Evolutionary conservation across 148 eudicot species (phyloP).

Genomic region (Chenopodium formosanum): DNA sequence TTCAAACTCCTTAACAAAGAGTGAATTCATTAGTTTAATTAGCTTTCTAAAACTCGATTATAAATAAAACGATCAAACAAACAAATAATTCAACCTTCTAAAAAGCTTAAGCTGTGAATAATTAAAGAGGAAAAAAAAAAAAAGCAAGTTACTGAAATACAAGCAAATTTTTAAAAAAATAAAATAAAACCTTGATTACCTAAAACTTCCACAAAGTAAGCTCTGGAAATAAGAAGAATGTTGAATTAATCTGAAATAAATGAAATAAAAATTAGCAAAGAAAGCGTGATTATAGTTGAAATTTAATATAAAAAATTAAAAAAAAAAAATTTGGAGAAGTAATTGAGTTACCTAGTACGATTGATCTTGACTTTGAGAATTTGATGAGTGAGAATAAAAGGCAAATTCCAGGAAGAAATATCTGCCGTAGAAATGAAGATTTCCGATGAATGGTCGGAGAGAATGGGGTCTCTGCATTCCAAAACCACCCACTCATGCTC

Average conservation of each 20-base stretch:
- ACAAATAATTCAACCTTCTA: too few species aligned
- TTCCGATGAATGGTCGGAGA: conserved; percentile 13
- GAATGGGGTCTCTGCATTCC: conserved; percentile 31
- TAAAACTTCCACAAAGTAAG: conserved; percentile 63
- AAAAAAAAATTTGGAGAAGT: neutral
- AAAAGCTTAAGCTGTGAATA: too few species aligned
- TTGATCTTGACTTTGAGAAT: conserved; percentile 44
- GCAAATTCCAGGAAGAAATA: conserved; percentile 53
- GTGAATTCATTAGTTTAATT: too few species aligned
- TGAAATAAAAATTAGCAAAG: conserved; percentile 26
- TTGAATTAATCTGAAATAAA: conserved; percentile 53
- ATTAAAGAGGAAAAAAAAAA: too few species aligned
- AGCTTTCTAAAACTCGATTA: neutral
- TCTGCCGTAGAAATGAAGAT: conserved; percentile 48
- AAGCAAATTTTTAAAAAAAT: neutral
- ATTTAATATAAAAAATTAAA: neutral
- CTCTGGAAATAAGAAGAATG: conserved; percentile 68
- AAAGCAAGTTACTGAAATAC: too few species aligned
- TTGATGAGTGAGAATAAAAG: conserved; percentile 44
- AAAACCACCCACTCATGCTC: conserved; percentile 27
- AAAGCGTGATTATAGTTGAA: neutral
- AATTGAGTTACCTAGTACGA: conserved; percentile 38
- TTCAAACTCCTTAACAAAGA: neutral
- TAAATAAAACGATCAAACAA: neutral
- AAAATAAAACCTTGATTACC: conserved; percentile 35